Base-by-base conservation (phyloP, 2,329 filamentous ascomycete species). In the Fusarium pilosicola region DNA sequence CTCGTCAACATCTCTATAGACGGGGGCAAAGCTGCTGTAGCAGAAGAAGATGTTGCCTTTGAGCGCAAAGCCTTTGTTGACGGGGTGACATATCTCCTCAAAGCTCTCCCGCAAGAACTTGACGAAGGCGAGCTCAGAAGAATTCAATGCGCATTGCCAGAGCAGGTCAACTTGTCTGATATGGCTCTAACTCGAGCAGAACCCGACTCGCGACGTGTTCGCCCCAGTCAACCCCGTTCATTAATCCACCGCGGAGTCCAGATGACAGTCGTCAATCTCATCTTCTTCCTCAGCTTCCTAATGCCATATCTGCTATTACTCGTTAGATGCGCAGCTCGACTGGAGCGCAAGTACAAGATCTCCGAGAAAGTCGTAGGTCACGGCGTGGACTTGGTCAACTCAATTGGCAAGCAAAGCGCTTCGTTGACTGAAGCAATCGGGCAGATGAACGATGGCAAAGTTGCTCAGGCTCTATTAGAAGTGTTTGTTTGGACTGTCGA, bases 281-380 rank as follows among this genome's bases (percentile, higher is more conserved):
- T 93, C 73, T 79, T 93, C 10, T 73, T 91, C 13, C 64, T 90
- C 32, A 88, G 91, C 60, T 85, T 92, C 54, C 70, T 92, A 22
- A 79, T 92, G 17, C 91, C 92, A 3, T 92, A 92, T 76, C 77
- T 91, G 38, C 86, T 88, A 71, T 76, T 87, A 9, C 79, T 92
- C 18, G 74, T 91, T 20, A 84, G 84, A 22, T 81, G 86, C 22
- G 84, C 87, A 22, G 91, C 90, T 70, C 83, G 86, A 55, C 91
- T 91, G 71, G 92, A 95, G 79, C 87, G 90, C 22, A 86, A 90
- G 73, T 89, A 94, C 81, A 89, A 88, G 70, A 85, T 95, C 68
- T 90, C 93, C 90, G 38, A 96, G 83, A 57, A 94, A 82, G 81
- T 96, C 91, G 84, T 96, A 90, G 61, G 93, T 84, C 76, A 89